Evolutionary conservation across 2,329 filamentous ascomycete genomes (phyloP).

Genomic region (Xylariales sp.): DNA sequence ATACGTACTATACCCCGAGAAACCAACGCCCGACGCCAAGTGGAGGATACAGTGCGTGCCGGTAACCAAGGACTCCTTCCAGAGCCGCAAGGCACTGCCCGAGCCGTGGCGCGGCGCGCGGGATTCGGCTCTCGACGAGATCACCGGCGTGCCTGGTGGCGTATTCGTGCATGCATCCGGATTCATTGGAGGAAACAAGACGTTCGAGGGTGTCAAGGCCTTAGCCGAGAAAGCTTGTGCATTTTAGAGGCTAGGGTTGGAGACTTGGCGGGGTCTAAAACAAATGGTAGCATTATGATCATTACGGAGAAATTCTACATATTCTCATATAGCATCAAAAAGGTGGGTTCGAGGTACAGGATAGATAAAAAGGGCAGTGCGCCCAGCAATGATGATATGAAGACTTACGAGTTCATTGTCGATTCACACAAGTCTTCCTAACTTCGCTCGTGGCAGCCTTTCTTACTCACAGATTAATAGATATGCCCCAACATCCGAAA

Average conservation of each 20-base stretch:
- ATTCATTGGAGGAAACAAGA: slow-evolving; percentile 96
- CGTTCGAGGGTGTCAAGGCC: slow-evolving; percentile 84
- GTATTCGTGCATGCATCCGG: slow-evolving; percentile 95
- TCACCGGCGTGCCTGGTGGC: slow-evolving; percentile 75
- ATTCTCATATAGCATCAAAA: slow-evolving; percentile 11
- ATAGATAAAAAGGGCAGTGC: slow-evolving; percentile 20
- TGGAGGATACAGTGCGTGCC: slow-evolving; percentile 97
- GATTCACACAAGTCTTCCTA: background rate
- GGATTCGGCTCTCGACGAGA: slow-evolving; percentile 83
- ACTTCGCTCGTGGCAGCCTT: background rate
- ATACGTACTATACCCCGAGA: slow-evolving; percentile 94
- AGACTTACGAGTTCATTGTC: background rate
- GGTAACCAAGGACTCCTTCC: slow-evolving; percentile 84
- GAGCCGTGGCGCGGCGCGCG: slow-evolving; percentile 92
- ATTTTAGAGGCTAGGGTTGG: slow-evolving; percentile 42
- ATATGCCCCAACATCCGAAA: background rate
- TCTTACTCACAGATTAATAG: background rate
- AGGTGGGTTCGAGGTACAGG: background rate
- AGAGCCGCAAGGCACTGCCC: slow-evolving; percentile 90
- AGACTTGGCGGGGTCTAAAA: background rate
- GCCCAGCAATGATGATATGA: background rate
- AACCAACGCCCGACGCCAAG: slow-evolving; percentile 77
- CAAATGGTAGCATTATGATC: background rate
- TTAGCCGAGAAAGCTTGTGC: slow-evolving; percentile 84
- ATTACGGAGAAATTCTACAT: background rate